These are phyloP conservation scores for Metrosideros polymorpha DNA, from an alignment of 441 rosid species.

Conservation along the genomic window DNA sequence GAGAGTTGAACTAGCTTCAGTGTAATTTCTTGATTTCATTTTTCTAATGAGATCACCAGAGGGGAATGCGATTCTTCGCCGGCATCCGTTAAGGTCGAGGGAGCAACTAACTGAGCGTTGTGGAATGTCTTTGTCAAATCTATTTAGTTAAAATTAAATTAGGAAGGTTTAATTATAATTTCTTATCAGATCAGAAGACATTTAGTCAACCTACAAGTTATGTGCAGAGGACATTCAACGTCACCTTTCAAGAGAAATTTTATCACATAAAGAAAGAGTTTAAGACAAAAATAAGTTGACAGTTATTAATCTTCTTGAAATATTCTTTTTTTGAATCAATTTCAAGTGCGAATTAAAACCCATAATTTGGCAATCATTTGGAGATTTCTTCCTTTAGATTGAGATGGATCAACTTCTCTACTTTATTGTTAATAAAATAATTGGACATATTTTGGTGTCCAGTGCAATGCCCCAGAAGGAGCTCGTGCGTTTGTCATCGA, in stretches of 20 bases:
- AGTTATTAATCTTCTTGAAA: background rate
- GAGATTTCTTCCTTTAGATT: background rate
- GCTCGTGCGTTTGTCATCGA: background rate
- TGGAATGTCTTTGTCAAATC: background rate
- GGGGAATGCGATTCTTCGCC: background rate
- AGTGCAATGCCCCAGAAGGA: background rate
- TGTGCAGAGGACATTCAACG: background rate
- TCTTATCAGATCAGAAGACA: background rate
- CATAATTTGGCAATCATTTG: fast-evolving
- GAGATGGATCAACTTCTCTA: background rate
- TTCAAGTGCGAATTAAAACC: fast-evolving
- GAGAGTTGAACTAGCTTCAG: background rate
- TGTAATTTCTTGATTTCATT: background rate
- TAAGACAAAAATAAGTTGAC: background rate
- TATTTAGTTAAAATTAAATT: background rate
- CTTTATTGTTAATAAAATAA: fast-evolving
- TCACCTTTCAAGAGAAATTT: background rate
- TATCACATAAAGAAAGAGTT: background rate
- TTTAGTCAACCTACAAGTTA: background rate
- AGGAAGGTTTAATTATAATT: background rate
- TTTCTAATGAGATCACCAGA: fast-evolving
- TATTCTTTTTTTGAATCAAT: background rate
- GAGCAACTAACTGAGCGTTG: background rate
- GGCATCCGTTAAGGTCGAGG: background rate
- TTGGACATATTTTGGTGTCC: background rate